Conservation (phyloP, 371 early-diverging fungal genomes). For the Zancudomyces culisetae region DNA sequence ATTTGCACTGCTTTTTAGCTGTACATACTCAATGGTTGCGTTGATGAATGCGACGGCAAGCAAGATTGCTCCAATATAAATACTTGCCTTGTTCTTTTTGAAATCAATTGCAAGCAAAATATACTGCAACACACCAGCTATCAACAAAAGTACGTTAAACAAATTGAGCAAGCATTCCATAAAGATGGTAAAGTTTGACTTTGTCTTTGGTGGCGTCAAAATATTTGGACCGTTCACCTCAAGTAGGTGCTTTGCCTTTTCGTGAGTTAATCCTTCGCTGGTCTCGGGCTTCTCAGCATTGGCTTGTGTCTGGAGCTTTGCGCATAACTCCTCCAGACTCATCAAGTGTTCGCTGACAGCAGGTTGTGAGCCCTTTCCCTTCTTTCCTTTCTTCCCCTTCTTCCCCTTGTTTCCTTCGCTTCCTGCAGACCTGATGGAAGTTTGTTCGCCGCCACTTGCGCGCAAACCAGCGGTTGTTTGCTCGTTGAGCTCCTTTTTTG, state of each 20-base stretch:
- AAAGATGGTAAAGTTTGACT: conserved; percentile 46
- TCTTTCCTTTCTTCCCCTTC: neutral
- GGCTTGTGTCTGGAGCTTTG: conserved; percentile 32
- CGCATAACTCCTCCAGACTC: conserved; percentile 39
- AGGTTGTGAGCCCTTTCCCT: conserved; percentile 11
- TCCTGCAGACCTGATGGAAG: no score
- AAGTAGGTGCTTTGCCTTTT: conserved; percentile 39
- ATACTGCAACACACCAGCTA: conserved; percentile 62
- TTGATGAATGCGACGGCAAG: conserved; percentile 75
- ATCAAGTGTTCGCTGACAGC: conserved; percentile 52
- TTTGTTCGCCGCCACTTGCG: no score
- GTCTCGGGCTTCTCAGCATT: conserved; percentile 34
- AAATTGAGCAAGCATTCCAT: conserved; percentile 46
- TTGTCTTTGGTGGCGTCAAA: conserved; percentile 70
- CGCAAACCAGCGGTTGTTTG: neutral
- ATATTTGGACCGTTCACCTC: conserved; percentile 56
- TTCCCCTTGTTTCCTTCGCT: neutral
- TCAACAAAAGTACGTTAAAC: conserved; percentile 71
- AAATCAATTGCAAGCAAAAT: conserved; percentile 55
- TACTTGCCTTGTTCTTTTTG: conserved; percentile 38
- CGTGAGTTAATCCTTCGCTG: conserved; percentile 46
- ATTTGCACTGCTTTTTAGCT: conserved; percentile 65
- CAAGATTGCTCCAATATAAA: conserved; percentile 74
- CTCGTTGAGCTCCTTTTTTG: neutral
- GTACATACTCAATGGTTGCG: conserved; percentile 78